Evolutionary conservation across 495 filamentous ascomycete genomes (phyloP).

Genomic region (Daldinia bambusicola): DNA sequence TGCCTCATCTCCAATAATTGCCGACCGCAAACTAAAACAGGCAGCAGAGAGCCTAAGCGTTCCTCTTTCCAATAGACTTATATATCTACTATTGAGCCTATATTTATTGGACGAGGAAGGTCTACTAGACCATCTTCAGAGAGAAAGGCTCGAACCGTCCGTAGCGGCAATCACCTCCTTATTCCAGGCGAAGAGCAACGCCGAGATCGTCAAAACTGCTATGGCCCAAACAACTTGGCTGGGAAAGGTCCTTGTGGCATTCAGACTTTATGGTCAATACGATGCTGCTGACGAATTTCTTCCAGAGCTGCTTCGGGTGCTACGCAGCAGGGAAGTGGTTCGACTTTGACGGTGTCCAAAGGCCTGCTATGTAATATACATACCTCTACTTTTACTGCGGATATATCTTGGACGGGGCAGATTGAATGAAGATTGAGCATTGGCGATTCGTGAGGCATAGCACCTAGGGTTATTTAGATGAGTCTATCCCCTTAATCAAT

Average conservation of each 20-base stretch:
- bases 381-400: no score
- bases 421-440: neutral
- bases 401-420: neutral
- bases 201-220: neutral
- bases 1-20: neutral
- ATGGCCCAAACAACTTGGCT: neutral
- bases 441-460: neutral
- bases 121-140: neutral
- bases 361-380: no score
- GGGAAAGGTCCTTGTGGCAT: neutral
- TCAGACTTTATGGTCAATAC: neutral
- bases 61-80: neutral
- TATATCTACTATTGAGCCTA: neutral
- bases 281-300: neutral
- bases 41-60: neutral
- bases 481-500: neutral
- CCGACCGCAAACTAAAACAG: neutral
- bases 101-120: neutral
- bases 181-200: neutral
- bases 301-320: neutral
- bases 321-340: neutral
- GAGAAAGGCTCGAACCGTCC: neutral
- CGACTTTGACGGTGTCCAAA: neutral
- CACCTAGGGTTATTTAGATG: neutral
- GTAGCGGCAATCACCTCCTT: neutral